Evolutionary conservation across 208 protist species (phyloP).

Genomic region (Angomonas ambiguus): DNA sequence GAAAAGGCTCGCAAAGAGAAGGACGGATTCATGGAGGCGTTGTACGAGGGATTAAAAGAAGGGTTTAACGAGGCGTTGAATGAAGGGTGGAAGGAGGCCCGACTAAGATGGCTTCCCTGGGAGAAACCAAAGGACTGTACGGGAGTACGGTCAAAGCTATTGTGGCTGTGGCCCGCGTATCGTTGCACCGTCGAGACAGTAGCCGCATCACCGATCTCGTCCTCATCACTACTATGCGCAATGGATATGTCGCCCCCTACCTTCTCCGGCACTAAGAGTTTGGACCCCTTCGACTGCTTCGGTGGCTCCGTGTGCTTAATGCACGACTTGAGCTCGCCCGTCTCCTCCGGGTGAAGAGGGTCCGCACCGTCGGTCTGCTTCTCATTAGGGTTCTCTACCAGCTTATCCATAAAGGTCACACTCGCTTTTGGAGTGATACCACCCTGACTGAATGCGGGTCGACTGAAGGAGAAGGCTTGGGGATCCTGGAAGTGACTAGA

Average conservation of each 20-base stretch:
- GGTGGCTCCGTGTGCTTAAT: background rate
- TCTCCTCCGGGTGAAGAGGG: background rate
- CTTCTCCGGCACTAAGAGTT: conserved; percentile 5
- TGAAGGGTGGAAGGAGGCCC: background rate
- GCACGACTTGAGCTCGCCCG: background rate
- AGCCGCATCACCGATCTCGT: conserved; percentile 9
- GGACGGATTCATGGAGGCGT: conserved; percentile 1
- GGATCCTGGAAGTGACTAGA: background rate
- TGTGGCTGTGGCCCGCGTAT: background rate
- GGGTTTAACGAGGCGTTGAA: background rate
- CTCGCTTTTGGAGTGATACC: background rate
- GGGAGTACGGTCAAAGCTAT: conserved; percentile 1
- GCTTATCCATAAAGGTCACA: conserved; percentile 4
- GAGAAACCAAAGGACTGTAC: background rate
- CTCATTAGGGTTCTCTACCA: background rate
- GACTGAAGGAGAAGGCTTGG: background rate
- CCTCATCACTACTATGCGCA: background rate
- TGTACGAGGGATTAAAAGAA: conserved; percentile 3
- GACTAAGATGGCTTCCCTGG: background rate
- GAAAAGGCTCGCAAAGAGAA: background rate
- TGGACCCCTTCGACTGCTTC: background rate
- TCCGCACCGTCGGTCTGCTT: background rate
- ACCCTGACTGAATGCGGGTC: background rate
- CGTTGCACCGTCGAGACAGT: conserved; percentile 15
- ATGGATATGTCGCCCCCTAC: background rate